Evolutionary conservation across 352 stramenopile species (phyloP).

Genomic region (Aphanomyces invadans): DNA sequence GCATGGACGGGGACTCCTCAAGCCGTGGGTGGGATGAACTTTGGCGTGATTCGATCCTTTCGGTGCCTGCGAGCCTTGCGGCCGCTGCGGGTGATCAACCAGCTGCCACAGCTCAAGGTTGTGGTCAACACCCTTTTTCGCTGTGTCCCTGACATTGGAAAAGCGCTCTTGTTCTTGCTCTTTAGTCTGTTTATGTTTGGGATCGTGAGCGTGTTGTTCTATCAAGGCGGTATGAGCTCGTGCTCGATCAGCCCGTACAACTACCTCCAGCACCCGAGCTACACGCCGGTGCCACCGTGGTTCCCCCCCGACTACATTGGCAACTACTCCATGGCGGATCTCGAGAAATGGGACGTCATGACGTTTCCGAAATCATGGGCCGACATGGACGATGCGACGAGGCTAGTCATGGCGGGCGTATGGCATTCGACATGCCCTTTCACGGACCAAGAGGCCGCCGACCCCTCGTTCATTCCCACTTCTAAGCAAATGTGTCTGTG

Average conservation of each 20-base stretch:
- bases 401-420: not conserved
- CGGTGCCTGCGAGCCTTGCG: slow-evolving; percentile 81
- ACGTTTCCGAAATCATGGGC: slow-evolving; percentile 36
- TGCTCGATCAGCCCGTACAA: slow-evolving; percentile 35
- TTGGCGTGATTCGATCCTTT: slow-evolving; percentile 77
- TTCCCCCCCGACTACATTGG: slow-evolving; percentile 17
- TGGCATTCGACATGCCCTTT: slow-evolving; percentile 16
- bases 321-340: slow-evolving; percentile 16
- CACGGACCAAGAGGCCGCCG: not conserved
- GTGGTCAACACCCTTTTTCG: slow-evolving; percentile 88
- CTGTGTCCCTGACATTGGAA: slow-evolving; percentile 83
- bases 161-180: slow-evolving; percentile 85
- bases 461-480: slow-evolving; percentile 28
- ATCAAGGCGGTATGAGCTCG: slow-evolving; percentile 85
- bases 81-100: slow-evolving; percentile 86
- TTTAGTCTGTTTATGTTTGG: slow-evolving; percentile 88
- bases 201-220: slow-evolving; percentile 90
- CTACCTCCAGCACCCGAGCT: slow-evolving; percentile 5
- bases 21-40: not conserved
- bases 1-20: slow-evolving; percentile 26
- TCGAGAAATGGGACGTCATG: slow-evolving; percentile 31
- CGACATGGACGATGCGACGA: slow-evolving; percentile 18
- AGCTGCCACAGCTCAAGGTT: slow-evolving; percentile 75
- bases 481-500: slow-evolving; percentile 68
- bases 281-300: slow-evolving; percentile 18